A percentile compares a stretch with the other conserved stretches of the same genome.
Conservation (phyloP, 257 asterid species). For the Solanum lycopersicoides region DNA sequence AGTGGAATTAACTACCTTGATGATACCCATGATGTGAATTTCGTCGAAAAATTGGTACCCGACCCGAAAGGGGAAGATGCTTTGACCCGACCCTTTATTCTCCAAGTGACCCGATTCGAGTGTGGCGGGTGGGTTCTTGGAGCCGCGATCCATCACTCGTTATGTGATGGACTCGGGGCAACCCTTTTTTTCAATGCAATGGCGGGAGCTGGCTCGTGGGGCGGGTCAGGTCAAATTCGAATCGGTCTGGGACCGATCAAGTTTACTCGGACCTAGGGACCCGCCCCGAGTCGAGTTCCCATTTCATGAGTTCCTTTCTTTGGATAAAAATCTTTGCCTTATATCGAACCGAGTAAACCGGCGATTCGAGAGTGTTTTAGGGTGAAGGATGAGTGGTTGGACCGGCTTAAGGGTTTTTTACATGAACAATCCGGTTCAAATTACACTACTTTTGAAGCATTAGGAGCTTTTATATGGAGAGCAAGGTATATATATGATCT, state of each 20-base stretch:
- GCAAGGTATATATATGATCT: slow-evolving; percentile 26
- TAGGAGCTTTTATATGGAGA: slow-evolving; percentile 65
- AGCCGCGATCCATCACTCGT: slow-evolving; percentile 46
- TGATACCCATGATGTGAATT: slow-evolving; percentile 1
- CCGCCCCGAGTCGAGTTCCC: slow-evolving; percentile 28
- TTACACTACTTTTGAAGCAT: slow-evolving; percentile 57
- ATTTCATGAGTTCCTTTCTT: slow-evolving; percentile 19
- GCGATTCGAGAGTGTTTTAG: slow-evolving; percentile 19
- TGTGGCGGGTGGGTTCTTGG: slow-evolving; percentile 76
- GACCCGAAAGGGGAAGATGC: slow-evolving; percentile 18
- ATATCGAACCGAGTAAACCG: slow-evolving; percentile 20
- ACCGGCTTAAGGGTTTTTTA: slow-evolving; percentile 30
- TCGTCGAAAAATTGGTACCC: slow-evolving; percentile 24
- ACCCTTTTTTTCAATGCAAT: slow-evolving; percentile 40
- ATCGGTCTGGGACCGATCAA: slow-evolving; percentile 47
- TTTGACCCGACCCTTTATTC: slow-evolving; percentile 26
- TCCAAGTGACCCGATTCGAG: slow-evolving; percentile 45
- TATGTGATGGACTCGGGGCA: slow-evolving; percentile 63
- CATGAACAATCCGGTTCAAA: slow-evolving; percentile 27
- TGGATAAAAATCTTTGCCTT: slow-evolving; percentile 27
- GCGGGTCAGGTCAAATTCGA: slow-evolving; percentile 4
- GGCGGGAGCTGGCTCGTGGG: slow-evolving; percentile 54
- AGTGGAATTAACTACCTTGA: slow-evolving; percentile 13
- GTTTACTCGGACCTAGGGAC: slow-evolving; percentile 34
- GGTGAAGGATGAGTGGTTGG: slow-evolving; percentile 43